Conservation (phyloP, 1,139 yeast genomes). For the Blastobotrys indianensis region DNA sequence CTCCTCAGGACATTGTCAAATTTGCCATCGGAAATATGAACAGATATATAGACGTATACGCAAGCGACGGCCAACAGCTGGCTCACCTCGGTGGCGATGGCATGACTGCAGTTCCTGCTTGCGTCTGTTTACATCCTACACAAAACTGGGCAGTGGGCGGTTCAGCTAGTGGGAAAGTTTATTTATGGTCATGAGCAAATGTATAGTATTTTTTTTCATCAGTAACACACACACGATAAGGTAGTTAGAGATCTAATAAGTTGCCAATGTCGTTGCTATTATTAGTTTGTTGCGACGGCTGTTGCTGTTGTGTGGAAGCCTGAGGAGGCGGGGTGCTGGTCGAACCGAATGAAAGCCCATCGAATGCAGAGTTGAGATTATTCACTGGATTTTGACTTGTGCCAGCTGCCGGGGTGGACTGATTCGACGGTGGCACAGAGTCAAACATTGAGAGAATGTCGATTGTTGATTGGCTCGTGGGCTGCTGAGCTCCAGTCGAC, state of each 20-base stretch:
- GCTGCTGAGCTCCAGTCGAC: slow-evolving; percentile 23
- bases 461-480: slow-evolving; percentile 24
- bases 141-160: slow-evolving; percentile 92
- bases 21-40: slow-evolving; percentile 93
- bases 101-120: slow-evolving; percentile 91
- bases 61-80: slow-evolving; percentile 65
- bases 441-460: slow-evolving; percentile 31
- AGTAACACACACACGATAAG: not conserved
- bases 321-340: slow-evolving; percentile 5
- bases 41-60: slow-evolving; percentile 74
- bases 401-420: slow-evolving; percentile 20
- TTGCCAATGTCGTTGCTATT: not conserved
- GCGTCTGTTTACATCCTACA: slow-evolving; percentile 71
- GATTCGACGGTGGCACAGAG: slow-evolving; percentile 12
- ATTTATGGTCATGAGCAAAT: slow-evolving; percentile 37
- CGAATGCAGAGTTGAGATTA: slow-evolving; percentile 21
- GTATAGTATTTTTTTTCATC: not conserved
- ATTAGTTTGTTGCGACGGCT: slow-evolving; percentile 12
- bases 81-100: slow-evolving; percentile 60
- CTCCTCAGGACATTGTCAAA: slow-evolving; percentile 68
- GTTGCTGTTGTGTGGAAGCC: slow-evolving; percentile 16
- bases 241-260: not conserved
- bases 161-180: slow-evolving; percentile 88
- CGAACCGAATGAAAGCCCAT: slow-evolving; percentile 20
- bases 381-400: slow-evolving; percentile 20